Base-by-base conservation (phyloP, 2,329 filamentous ascomycete genomes). In the Fusarium napiforme region DNA sequence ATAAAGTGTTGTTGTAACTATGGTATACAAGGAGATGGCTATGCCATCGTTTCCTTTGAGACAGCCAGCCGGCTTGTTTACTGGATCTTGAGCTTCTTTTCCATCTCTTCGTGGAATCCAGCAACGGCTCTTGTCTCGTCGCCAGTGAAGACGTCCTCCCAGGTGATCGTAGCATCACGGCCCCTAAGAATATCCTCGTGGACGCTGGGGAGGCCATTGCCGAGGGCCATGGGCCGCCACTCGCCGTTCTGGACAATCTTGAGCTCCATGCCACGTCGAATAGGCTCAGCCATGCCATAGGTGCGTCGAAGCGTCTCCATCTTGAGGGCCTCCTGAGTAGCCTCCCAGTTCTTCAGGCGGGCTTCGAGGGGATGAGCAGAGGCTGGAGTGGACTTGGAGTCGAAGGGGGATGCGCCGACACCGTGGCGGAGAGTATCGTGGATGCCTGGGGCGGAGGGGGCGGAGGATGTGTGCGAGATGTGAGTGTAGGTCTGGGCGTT, bases 91-190 rank as follows among this genome's bases (percentile, higher is more conserved):
- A 97, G 86, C 88, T 94, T 94, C 83, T 90, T 89, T 90, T 98
- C 96, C 91, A 98, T 95, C 89, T 98, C 96, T 64, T 94, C 92
- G 78, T 98, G 95, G 84, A 98, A 91, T 60, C 92, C 90, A 30
- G 92, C 89, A 46, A 90, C 85, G 69, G 89, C 88, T 78, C 91
- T 88, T 81, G 90, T 88, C 83, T 96, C 94, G 77, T 93, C 92
- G 68, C 94, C 94, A 26, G 88, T 90, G 81, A 92, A 98, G 26
- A 99, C 91, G 85, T 98, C 96, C 87, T 99, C 96, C 96, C 96
- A 99, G 14, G 88, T 90, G 77, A 97, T 87, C 78, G 89, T 92
- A 34, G 88, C 85, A 81, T 98, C 96, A 79, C 91, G 86, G 8
- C 95, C 95, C 69, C 88, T 88, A 79, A 99, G 85, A 72, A 99